Base-by-base conservation (phyloP, 2,329 filamentous ascomycete genomes). In the Tolypocladium ophioglossoides region DNA sequence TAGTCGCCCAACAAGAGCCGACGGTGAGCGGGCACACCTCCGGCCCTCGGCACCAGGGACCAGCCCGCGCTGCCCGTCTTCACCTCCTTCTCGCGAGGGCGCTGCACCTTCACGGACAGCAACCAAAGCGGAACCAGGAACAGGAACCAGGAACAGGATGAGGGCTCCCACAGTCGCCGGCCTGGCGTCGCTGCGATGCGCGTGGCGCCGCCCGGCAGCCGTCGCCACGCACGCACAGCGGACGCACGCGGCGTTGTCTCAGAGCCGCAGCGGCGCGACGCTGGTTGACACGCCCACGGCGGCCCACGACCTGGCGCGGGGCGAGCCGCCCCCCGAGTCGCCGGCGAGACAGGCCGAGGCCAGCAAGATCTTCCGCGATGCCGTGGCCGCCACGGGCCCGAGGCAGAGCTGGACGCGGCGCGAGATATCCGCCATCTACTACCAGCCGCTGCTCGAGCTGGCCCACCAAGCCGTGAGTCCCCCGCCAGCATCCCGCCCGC, bases 371-470 rank as follows among this genome's bases (percentile, higher is more conserved):
- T 59, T 79, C 38, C 69, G 63, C 8, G 68, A 72, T 60, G 86
- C 87, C 10, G 75, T 87, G 24, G 74, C 78, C 47, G 83, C 85
- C 24, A 78, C 72, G 1, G 72, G 66, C 7, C 80, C 87, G 14
- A 78, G 89, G 51, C 85, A 84, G 63, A 80, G 85, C 68, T 95
- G 90, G 91, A 89, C 88, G 7, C 83, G 80, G 59, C 84, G 91
- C 59, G 87, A 95, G 72, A 90, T 95, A 58, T 75, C 85, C 11
- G 82, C 87, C 59, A 86, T 95, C 62, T 95, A 94, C 72, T 81
- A 91, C 65, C 86, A 85, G 51, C 88, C 89, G 18, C 74, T 95
- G 66, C 85, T 91, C 75, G 86, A 92, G 66, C 73, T 95, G 63
- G 80, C 85, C 10, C 87, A 84, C 68, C 84, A 87, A 67, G 81